Conservation (phyloP, 305 asterid genomes). For the Vinca major region DNA sequence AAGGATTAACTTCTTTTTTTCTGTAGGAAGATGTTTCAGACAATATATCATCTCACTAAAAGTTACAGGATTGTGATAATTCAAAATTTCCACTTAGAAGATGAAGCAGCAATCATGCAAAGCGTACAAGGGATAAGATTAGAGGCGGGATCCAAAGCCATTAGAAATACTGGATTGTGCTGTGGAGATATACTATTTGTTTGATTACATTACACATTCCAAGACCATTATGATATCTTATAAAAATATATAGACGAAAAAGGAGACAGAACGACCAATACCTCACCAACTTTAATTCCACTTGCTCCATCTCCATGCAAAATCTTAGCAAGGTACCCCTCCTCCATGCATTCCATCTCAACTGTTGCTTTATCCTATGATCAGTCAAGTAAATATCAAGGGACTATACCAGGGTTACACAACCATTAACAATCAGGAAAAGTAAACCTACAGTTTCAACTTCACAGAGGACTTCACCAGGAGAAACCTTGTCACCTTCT, state of each 20-base stretch:
- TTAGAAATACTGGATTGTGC: neutral
- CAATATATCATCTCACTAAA: neutral
- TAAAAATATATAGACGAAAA: neutral
- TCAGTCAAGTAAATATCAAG: conserved; percentile 12
- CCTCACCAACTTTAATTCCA: conserved; percentile 99
- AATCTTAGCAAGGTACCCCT: conserved; percentile 94
- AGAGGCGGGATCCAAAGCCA: neutral
- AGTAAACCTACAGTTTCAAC: conserved; percentile 72
- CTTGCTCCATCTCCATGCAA: conserved; percentile 77
- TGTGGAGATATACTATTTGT: neutral
- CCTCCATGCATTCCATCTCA: conserved; percentile 99
- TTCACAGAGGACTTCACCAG: conserved; percentile 99
- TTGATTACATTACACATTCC: neutral
- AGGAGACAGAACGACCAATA: conserved; percentile 19
- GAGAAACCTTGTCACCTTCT: conserved; percentile 89
- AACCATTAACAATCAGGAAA: conserved; percentile 8
- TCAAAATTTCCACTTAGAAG: neutral
- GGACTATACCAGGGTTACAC: conserved; percentile 16
- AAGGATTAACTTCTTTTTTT: neutral
- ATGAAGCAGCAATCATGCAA: conserved; percentile 3
- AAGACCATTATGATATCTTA: neutral
- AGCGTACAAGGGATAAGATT: conserved; percentile 3
- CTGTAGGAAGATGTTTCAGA: neutral
- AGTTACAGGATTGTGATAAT: neutral
- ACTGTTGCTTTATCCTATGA: conserved; percentile 94